Conservation (phyloP, 208 protist species). For the Crithidia thermophila region DNA sequence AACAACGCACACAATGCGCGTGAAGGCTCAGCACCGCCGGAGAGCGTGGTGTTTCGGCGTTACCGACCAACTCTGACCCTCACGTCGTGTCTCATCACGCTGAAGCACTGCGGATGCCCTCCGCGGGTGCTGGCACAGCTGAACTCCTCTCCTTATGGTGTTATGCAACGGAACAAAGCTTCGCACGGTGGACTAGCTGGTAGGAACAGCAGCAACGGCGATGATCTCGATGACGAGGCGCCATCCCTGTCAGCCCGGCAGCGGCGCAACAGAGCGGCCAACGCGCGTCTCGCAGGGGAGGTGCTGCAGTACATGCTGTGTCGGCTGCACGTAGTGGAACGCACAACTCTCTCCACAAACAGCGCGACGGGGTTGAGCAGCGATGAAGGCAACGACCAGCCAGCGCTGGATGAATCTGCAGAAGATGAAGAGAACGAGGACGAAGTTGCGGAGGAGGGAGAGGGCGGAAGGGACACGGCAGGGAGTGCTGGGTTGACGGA, state of each 20-base stretch:
- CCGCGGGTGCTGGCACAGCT: neutral
- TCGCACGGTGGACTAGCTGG: neutral
- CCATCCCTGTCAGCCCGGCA: neutral
- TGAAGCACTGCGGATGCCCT: constrained; percentile 26
- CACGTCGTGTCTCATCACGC: constrained; percentile 28
- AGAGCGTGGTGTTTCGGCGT: neutral
- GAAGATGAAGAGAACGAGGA: neutral
- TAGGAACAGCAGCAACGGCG: neutral
- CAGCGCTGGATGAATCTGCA: neutral
- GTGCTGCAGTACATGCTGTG: constrained; percentile 45
- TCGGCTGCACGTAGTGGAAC: constrained; percentile 25
- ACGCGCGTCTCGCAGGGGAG: constrained; percentile 23
- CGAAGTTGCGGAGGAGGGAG: neutral
- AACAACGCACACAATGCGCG: neutral
- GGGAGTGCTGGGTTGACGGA: constrained; percentile 7
- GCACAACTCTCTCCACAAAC: neutral
- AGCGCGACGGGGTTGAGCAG: neutral
- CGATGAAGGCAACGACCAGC: neutral
- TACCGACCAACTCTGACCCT: constrained; percentile 36
- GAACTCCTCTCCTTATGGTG: too few species aligned
- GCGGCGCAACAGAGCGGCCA: neutral
- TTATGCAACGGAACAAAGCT: too few species aligned
- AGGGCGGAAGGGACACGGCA: neutral
- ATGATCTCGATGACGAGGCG: neutral
- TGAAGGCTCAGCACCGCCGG: too few species aligned